A percentile compares a stretch with the other conserved stretches of the same genome.
Evolutionary conservation across 179 eudicot genomes (phyloP).

Genomic region (Corrigiola litoralis): DNA sequence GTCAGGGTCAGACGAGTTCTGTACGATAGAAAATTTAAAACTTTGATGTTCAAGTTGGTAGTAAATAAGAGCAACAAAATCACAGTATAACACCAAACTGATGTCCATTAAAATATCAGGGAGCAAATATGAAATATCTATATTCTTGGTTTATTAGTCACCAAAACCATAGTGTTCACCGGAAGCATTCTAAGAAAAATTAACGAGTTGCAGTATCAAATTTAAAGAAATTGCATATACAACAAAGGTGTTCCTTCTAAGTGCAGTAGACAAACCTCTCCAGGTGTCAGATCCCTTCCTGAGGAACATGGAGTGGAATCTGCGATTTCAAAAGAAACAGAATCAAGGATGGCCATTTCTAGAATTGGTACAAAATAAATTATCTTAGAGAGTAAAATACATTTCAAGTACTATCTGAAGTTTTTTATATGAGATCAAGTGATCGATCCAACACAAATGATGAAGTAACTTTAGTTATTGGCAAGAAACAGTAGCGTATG

Average conservation of each 20-base stretch:
- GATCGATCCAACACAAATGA: neutral
- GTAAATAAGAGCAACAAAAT: constrained; percentile 4
- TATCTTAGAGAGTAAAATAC: neutral
- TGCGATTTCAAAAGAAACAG: neutral
- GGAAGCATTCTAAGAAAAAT: neutral
- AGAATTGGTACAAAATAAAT: neutral
- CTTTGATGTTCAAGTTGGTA: neutral
- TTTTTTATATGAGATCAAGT: neutral
- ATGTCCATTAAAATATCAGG: neutral
- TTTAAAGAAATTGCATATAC: no score
- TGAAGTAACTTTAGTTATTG: neutral
- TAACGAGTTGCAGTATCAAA: neutral
- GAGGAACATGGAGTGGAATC: constrained; percentile 25
- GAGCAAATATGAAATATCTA: neutral
- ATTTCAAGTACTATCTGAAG: neutral
- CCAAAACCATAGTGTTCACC: neutral
- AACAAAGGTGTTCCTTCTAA: no score
- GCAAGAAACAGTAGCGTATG: neutral
- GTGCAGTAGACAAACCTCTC: constrained; percentile 26
- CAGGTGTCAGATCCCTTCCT: constrained; percentile 24
- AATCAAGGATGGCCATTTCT: constrained; percentile 25
- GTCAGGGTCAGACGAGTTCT: constrained; percentile 32
- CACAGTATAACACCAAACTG: neutral
- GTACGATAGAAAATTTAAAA: neutral
- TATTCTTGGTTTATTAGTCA: neutral